Evolutionary conservation across 164 flowering plant species (phyloP).

Genomic region (Sedum album): DNA sequence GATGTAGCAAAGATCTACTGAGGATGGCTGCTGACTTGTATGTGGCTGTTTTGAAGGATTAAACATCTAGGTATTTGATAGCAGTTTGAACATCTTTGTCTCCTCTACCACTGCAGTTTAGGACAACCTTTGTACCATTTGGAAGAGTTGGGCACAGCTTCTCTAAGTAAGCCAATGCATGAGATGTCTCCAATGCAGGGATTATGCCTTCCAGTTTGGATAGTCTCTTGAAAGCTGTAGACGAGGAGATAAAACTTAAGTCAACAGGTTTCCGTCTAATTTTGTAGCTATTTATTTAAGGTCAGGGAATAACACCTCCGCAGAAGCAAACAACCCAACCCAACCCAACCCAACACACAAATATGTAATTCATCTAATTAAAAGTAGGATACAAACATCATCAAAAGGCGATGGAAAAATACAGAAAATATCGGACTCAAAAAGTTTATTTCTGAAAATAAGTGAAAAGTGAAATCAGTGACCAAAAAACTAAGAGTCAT

Average conservation of each 20-base stretch:
- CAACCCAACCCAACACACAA: neutral
- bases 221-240: slow-evolving; percentile 74
- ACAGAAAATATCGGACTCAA: neutral
- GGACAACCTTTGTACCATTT: slow-evolving; percentile 62
- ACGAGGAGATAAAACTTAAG: neutral
- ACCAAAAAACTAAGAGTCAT: neutral
- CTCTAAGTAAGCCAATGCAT: slow-evolving; percentile 85
- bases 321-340: neutral
- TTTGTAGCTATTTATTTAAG: neutral
- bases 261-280: neutral
- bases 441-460: no score
- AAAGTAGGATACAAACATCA: no score
- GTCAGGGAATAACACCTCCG: neutral
- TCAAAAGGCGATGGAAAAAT: neutral
- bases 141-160: slow-evolving; percentile 79
- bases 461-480: neutral
- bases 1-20: neutral
- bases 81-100: slow-evolving; percentile 93
- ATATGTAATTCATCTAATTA: no score
- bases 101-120: slow-evolving; percentile 92
- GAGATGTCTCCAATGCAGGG: slow-evolving; percentile 92
- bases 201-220: slow-evolving; percentile 82
- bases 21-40: neutral
- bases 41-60: neutral
- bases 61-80: slow-evolving; percentile 29